These are phyloP conservation scores for Calycina herbarum DNA, from an alignment of 2,329 filamentous ascomycete species.

Conservation along the genomic window DNA sequence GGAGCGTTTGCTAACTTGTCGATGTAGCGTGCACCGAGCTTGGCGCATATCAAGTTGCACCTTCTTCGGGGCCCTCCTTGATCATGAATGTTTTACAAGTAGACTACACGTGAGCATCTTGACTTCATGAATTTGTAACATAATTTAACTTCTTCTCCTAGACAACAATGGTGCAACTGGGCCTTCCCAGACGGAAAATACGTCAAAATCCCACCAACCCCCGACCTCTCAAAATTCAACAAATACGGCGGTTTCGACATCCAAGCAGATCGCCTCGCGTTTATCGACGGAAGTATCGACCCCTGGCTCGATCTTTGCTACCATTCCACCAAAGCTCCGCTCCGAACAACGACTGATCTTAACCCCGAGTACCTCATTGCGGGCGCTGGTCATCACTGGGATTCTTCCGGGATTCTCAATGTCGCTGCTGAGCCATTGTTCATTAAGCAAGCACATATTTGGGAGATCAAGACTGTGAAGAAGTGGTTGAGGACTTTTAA, in stretches of 20 bases:
- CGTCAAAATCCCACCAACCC: conserved; percentile 46
- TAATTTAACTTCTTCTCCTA: background rate
- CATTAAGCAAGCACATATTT: conserved; percentile 50
- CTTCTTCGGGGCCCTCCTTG: conserved; percentile 45
- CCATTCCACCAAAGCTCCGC: conserved; percentile 46
- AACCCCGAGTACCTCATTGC: conserved; percentile 51
- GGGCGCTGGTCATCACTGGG: conserved; percentile 54
- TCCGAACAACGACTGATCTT: conserved; percentile 43
- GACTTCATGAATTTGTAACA: no score
- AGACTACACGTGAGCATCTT: conserved; percentile 48
- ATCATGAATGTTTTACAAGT: conserved; percentile 49
- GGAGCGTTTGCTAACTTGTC: conserved; percentile 1
- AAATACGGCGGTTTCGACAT: conserved; percentile 50
- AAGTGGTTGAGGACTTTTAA: conserved; percentile 37
- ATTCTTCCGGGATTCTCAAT: conserved; percentile 31
- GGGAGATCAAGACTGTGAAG: conserved; percentile 50
- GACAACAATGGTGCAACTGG: conserved; percentile 52
- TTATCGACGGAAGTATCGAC: conserved; percentile 53
- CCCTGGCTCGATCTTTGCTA: conserved; percentile 54
- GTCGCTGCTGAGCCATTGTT: conserved; percentile 50
- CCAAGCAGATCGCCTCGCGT: conserved; percentile 47
- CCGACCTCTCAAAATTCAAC: conserved; percentile 45
- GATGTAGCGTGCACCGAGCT: conserved; percentile 45
- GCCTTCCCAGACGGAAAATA: conserved; percentile 49
- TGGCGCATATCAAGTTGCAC: conserved; percentile 51